These are phyloP conservation scores for Cryptococcus sp. DNA, from an alignment of 1,284 basidiomycete species.

Conservation along the genomic window DNA sequence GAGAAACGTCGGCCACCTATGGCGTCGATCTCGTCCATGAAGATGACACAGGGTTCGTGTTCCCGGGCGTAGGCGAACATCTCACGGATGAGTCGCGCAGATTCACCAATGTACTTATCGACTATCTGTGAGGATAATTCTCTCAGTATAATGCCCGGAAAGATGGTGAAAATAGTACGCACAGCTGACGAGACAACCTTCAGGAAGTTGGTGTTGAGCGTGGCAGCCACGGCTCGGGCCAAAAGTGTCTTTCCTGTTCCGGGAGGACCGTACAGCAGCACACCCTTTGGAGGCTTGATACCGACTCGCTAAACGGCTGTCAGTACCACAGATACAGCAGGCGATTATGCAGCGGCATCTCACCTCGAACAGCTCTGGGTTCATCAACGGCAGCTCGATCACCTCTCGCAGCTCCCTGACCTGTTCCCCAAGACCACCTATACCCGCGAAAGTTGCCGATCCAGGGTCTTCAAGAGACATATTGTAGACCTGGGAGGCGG, in stretches of 20 bases:
- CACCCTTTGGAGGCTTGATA: conserved; percentile 94
- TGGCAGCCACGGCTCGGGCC: conserved; percentile 93
- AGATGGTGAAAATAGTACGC: conserved; percentile 17
- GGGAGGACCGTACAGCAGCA: conserved; percentile 93
- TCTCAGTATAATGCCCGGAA: neutral
- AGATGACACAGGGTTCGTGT: conserved; percentile 85
- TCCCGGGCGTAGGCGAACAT: conserved; percentile 98
- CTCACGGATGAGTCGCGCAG: conserved; percentile 87
- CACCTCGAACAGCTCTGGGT: conserved; percentile 81
- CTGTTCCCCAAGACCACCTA: conserved; percentile 94
- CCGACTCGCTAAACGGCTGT: conserved; percentile 66
- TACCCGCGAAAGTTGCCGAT: conserved; percentile 91
- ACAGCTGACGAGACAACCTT: conserved; percentile 96
- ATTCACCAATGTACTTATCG: conserved; percentile 99
- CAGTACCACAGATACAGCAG: too few relatives aligned
- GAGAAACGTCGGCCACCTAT: conserved; percentile 94
- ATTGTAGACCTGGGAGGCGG: conserved; percentile 68
- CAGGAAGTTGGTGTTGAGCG: conserved; percentile 93
- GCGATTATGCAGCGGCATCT: conserved; percentile 5
- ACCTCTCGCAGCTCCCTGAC: conserved; percentile 95
- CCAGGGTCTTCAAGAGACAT: conserved; percentile 99
- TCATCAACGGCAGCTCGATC: conserved; percentile 92
- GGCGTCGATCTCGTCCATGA: conserved; percentile 86
- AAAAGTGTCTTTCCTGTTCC: conserved; percentile 95
- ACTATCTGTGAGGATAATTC: conserved; percentile 62